Evolutionary conservation across 345 rosid genomes (phyloP).

Genomic region (Zanthoxylum bungeanum): DNA sequence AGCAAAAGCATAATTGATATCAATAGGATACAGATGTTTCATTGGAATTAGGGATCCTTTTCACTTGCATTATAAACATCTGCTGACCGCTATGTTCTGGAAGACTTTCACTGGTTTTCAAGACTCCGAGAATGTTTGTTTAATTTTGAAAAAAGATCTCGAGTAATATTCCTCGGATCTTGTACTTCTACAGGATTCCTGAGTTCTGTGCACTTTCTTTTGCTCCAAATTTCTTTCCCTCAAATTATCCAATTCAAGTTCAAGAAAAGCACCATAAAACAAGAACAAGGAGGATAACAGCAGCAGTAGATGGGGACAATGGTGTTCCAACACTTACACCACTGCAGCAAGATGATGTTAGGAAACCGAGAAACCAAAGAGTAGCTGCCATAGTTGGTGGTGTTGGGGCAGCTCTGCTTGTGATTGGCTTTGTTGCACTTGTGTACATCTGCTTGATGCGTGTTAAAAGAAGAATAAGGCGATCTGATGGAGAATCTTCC

Average conservation of each 20-base stretch:
- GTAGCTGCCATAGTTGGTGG: slow-evolving; percentile 38
- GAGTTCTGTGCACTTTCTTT: slow-evolving; percentile 23
- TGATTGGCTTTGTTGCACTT: slow-evolving; percentile 24
- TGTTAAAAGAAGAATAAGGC: slow-evolving; percentile 24
- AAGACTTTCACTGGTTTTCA: not conserved
- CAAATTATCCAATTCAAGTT: slow-evolving; percentile 19
- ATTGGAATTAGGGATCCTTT: not conserved
- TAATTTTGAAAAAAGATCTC: not conserved
- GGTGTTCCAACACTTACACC: slow-evolving; percentile 45
- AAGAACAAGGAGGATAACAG: slow-evolving; percentile 27
- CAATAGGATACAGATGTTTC: not conserved
- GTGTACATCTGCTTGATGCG: slow-evolving; percentile 47
- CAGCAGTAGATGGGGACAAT: slow-evolving; percentile 21
- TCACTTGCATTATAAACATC: not conserved
- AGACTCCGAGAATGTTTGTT: too few relatives aligned
- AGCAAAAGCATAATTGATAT: not conserved
- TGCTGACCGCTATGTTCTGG: too few relatives aligned
- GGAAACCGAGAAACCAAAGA: slow-evolving; percentile 31
- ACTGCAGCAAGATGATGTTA: slow-evolving; percentile 16
- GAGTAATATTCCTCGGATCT: slow-evolving; percentile 13
- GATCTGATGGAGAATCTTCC: slow-evolving; percentile 36
- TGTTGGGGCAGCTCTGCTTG: slow-evolving; percentile 37
- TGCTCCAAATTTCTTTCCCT: slow-evolving; percentile 17
- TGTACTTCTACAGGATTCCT: slow-evolving; percentile 24
- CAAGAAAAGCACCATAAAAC: slow-evolving; percentile 21